Conservation (phyloP, 2,329 filamentous ascomycete genomes). For the Cladophialophora yegresii region DNA sequence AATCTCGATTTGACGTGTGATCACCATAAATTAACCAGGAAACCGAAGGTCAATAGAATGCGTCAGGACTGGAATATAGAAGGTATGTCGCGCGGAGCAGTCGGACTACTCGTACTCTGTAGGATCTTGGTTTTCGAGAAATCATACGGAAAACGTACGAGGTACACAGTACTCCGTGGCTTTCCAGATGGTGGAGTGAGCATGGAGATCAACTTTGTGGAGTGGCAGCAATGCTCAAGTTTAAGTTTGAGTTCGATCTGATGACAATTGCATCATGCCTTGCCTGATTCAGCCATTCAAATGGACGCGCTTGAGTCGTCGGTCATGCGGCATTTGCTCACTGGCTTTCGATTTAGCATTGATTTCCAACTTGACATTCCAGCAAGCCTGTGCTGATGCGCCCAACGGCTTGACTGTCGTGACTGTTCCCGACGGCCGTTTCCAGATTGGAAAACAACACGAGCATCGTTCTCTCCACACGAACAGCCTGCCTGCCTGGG, state of each 20-base stretch:
- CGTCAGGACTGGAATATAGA: neutral
- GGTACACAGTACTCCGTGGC: neutral
- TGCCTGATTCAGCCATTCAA: neutral
- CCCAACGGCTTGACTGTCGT: neutral
- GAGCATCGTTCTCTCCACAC: neutral
- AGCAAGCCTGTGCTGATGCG: neutral
- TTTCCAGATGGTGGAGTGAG: neutral
- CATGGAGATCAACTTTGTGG: neutral
- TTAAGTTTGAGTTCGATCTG: neutral
- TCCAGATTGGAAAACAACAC: constrained; percentile 5
- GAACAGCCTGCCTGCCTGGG: neutral
- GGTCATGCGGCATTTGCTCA: neutral
- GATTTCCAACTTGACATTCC: neutral
- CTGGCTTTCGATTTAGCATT: neutral
- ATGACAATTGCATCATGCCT: neutral
- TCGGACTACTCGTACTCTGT: neutral
- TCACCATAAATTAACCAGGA: neutral
- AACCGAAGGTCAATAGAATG: too few species aligned
- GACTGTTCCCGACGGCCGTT: neutral
- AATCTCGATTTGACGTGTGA: neutral
- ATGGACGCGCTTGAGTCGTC: neutral
- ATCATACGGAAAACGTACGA: too few species aligned
- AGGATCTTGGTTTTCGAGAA: neutral
- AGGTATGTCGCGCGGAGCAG: neutral
- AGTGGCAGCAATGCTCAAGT: neutral